Base-by-base conservation (phyloP, 306 rosid genomes). In the Fagus sylvatica region DNA sequence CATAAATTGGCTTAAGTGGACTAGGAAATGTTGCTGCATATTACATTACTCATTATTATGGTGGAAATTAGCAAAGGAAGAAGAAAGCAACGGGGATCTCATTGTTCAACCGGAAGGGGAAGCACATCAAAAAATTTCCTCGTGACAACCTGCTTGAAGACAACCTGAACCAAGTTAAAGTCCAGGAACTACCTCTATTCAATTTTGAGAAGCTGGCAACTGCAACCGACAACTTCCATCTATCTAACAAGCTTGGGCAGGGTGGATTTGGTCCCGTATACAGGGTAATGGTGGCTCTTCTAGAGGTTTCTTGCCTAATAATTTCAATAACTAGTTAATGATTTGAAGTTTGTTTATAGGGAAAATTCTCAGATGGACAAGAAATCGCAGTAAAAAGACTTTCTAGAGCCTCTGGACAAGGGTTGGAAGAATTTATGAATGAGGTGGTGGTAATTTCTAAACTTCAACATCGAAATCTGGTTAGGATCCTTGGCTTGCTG, bases 381-480 rank as follows among this genome's bases (percentile, higher is more conserved):
- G 85, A 82, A 80, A 69, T 87, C 53, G 91, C 91, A 0, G 80
- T 85, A 5, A 85, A 87, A 74, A 85, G 85, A 57, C 84, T 87
- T 7, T 85, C 89, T 0, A 85, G 69, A 72, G 37, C 84, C 8
- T 87, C 87, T 3, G 78, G 77, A 15, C 91, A 87, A 67, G 91
- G 85, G 11, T 1, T 53, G 1, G 82, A 87, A 80, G 91, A 85
- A 80, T 80, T 87, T 53, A 87, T 77, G 76, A 87, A 84, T 30
- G 87, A 84, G 70, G 81, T 87, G 41, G 70, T 53, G 6, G 83
- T 87, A 48, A 84, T 87, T 19, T 87, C 90, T 19, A 77, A 84
- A 55, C 86, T 87, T 73, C 90, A 87, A 73, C 90, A 87, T 65
- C 82, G 84, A 30, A 87, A 84, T 81, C 88, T 87, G 70, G 88